Base-by-base conservation (phyloP, 768 basidiomycete genomes). In the Ramaria rubella region DNA sequence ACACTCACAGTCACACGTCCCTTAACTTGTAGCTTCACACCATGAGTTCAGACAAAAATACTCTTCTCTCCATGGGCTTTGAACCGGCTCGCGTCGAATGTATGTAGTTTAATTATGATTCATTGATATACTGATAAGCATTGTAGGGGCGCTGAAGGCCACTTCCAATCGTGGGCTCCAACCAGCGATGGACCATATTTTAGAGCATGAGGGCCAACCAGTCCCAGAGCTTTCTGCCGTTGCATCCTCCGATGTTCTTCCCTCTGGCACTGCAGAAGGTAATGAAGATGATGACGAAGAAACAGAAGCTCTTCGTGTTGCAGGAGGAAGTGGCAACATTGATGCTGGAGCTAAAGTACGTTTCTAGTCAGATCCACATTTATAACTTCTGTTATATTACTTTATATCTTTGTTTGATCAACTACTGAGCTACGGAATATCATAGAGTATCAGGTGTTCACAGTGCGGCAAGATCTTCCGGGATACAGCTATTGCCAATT, bases 401-500 rank as follows among this genome's bases (percentile, higher is more conserved):
- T 46, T 17, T 48, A 27, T 19, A 34, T 15, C n/a, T 1, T 24
- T 9, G 1, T 46, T 8, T 49, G 36, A 52, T 33, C 4, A 58
- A n/a, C n/a, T n/a, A n/a, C n/a, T 11, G 36, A 11, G 36, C 36
- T n/a, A 38, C 36, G 11, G 36, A 11, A n/a, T 11, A 38, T 11
- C n/a, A 30, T 48, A 90, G 87, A 90, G 86, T 66, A 89, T 93
- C 73, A 88, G 84, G 71, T 93, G 90, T 66, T 78, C 82, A 5
- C 69, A 87, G 64, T 95, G 94, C 68, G 82, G 85, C 59, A 96
- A 96, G 73, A 76, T 82, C 23, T 96, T 96, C 77, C 74, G 75
- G 65, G 93, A 90, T 62, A 86, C 89, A 0, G 90, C 89, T 2
- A 74, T 95, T 15, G 94, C 91, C 14, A 90, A 90, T 62, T 95